Percentiles rank a stretch among this genome's conserved stretches.
Conservation (phyloP, 2,329 filamentous ascomycete species). For the Phoma sp. region DNA sequence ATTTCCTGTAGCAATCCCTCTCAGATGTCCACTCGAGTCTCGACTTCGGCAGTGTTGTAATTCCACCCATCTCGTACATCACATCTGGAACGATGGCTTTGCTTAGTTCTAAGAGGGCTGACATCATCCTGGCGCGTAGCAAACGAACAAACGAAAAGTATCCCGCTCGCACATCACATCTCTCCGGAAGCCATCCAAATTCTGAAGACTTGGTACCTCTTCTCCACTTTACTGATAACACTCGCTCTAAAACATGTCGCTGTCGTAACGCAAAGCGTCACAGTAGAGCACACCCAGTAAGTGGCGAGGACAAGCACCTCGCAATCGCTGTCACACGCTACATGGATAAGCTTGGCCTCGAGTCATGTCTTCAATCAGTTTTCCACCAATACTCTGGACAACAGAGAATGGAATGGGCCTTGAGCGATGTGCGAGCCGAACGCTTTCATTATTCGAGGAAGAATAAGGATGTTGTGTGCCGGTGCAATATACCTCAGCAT, state of each 20-base stretch:
- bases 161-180: neutral
- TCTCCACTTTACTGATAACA: neutral
- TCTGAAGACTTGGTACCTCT: too few relatives aligned
- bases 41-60: too few relatives aligned
- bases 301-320: neutral
- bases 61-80: too few relatives aligned
- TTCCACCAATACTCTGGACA: neutral
- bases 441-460: conserved; percentile 23
- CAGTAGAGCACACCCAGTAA: neutral
- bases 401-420: neutral
- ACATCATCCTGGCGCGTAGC: conserved; percentile 12
- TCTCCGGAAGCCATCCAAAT: neutral
- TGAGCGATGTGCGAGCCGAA: neutral
- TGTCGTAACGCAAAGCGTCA: neutral
- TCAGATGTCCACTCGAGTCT: too few relatives aligned
- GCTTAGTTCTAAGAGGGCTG: neutral
- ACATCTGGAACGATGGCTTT: neutral
- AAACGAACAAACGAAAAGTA: conserved; percentile 10
- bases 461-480: conserved; percentile 22
- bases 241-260: neutral
- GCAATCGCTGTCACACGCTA: conserved; percentile 18
- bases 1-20: too few relatives aligned
- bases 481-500: conserved; percentile 12
- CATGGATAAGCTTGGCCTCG: conserved; percentile 12
- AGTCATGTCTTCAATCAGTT: conserved; percentile 5